A percentile compares a stretch with the other conserved stretches of the same genome.
phyloP scores from a whole-genome alignment of 306 rosid genomes.

The Medicago ruthenica region DNA sequence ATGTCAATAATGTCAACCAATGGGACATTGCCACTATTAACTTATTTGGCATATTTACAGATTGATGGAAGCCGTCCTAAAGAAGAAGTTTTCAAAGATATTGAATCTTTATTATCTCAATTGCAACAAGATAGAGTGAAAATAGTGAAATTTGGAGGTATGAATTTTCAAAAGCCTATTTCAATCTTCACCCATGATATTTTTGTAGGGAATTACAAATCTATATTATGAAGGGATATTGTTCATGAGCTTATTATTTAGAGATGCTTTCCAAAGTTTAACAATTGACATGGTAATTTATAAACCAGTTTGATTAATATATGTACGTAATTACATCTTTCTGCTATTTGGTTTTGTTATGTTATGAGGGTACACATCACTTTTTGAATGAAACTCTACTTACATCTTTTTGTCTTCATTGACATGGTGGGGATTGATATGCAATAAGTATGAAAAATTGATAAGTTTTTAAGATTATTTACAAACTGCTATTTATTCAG shows the following conservation, averaged over 20 bases:
- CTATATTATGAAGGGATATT: constrained; percentile 20
- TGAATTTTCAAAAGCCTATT: constrained; percentile 35
- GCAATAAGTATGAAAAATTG: background rate
- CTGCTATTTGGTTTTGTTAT: constrained; percentile 12
- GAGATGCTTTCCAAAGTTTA: constrained; percentile 12
- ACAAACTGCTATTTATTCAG: constrained; percentile 51
- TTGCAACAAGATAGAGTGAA: constrained; percentile 58
- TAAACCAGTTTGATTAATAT: background rate
- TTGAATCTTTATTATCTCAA: constrained; percentile 68
- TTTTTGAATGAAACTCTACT: constrained; percentile 15
- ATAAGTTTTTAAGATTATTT: constrained; percentile 19
- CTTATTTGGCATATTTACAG: constrained; percentile 51
- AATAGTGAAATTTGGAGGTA: constrained; percentile 60
- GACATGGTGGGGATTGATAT: constrained; percentile 26
- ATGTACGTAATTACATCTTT: constrained; percentile 10
- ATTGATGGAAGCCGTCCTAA: constrained; percentile 79
- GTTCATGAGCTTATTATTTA: constrained; percentile 19
- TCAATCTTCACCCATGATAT: constrained; percentile 4
- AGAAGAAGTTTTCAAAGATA: constrained; percentile 70
- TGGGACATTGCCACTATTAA: constrained; percentile 14
- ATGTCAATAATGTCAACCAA: constrained; percentile 30
- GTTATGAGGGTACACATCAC: constrained; percentile 14
- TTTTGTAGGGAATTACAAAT: constrained; percentile 7
- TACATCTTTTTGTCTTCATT: constrained; percentile 22
- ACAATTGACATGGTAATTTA: constrained; percentile 31